Conservation (phyloP, 129 eudicot genomes). For the Heracleum sosnowskyi region DNA sequence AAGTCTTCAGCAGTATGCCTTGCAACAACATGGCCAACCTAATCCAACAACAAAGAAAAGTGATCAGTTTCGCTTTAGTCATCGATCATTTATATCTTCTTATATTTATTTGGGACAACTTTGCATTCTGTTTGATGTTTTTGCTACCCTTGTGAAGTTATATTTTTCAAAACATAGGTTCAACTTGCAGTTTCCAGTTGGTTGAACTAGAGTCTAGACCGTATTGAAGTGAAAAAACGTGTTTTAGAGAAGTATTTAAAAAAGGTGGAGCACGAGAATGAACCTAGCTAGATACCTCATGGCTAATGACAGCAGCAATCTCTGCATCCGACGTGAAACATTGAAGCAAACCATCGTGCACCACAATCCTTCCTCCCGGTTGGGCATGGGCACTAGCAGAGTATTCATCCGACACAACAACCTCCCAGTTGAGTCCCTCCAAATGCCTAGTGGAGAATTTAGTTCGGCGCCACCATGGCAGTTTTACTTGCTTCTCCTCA, state of each 20-base stretch:
- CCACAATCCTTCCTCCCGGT: slow-evolving; percentile 98
- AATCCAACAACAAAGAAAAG: slow-evolving; percentile 15
- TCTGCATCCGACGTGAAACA: slow-evolving; percentile 60
- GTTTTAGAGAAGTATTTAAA: neutral
- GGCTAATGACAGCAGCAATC: slow-evolving; percentile 75
- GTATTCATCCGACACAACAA: slow-evolving; percentile 60
- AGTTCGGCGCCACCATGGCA: slow-evolving; percentile 24
- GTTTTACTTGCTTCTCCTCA: neutral
- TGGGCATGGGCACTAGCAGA: slow-evolving; percentile 60
- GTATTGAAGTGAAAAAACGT: neutral
- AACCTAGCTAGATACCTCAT: slow-evolving; percentile 44
- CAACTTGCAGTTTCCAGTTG: neutral
- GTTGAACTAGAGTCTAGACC: neutral
- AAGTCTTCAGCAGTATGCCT: too few species aligned
- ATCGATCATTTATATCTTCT: neutral
- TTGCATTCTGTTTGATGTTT: neutral
- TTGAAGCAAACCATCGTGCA: slow-evolving; percentile 62
- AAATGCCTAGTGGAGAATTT: slow-evolving; percentile 50
- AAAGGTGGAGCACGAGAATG: neutral
- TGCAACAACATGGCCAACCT: slow-evolving; percentile 95
- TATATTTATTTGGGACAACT: neutral
- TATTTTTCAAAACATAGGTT: too few species aligned
- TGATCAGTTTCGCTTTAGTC: neutral
- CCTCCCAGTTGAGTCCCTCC: slow-evolving; percentile 82
- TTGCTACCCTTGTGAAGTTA: neutral